Evolutionary conservation across 805 yeast genomes (phyloP).

Genomic region (Myxozyma kluyveri): DNA sequence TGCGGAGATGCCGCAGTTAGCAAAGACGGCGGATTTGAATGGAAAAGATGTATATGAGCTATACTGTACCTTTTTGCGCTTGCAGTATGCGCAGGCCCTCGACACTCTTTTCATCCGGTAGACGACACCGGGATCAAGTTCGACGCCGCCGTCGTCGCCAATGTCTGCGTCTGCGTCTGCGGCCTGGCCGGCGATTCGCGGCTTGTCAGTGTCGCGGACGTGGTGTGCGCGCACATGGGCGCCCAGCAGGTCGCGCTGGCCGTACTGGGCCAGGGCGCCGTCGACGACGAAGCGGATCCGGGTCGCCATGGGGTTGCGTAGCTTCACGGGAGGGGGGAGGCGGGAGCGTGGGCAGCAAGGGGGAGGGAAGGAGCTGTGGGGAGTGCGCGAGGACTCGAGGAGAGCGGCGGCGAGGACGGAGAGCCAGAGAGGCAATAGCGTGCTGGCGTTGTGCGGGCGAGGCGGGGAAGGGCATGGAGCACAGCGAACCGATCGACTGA

Average conservation of each 20-base stretch:
- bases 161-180: not conserved
- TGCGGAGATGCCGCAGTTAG: too few relatives aligned
- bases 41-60: not conserved
- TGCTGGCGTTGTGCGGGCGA: too few relatives aligned
- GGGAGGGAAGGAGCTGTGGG: too few relatives aligned
- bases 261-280: not conserved
- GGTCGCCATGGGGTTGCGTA: too few relatives aligned
- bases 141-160: conserved; percentile 3
- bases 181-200: not conserved
- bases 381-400: too few relatives aligned
- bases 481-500: too few relatives aligned
- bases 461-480: too few relatives aligned
- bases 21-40: not conserved
- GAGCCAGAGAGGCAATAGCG: too few relatives aligned
- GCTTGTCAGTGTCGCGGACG: conserved; percentile 1
- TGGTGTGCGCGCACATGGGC: conserved; percentile 2
- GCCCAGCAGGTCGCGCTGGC: not conserved
- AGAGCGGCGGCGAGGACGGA: too few relatives aligned
- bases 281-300: conserved; percentile 17
- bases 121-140: conserved; percentile 10
- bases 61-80: conserved; percentile 28
- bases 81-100: conserved; percentile 32
- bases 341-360: too few relatives aligned
- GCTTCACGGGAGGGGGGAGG: too few relatives aligned
- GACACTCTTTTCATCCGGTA: conserved; percentile 31